Base-by-base conservation (phyloP, 345 rosid genomes). In the Draba incana region DNA sequence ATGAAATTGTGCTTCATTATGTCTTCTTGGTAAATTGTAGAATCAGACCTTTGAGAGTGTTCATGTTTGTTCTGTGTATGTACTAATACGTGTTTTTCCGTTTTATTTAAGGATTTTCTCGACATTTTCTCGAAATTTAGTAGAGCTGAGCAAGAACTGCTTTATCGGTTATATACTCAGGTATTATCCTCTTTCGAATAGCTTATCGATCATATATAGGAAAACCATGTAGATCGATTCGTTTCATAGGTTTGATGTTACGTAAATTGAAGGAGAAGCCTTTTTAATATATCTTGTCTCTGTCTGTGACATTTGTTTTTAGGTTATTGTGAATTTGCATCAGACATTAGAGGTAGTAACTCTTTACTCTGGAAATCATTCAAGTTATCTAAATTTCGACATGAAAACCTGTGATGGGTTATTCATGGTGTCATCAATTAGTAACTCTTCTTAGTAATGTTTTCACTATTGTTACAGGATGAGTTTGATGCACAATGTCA, bases 271-370 rank as follows among this genome's bases (percentile, higher is more conserved):
- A 16, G 37, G 30, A n/a, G 45, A 47, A 13, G 15, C 7, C n/a
- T 57, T 51, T 57, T 6, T 58, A 13, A 50, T 58, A 2, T 44
- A 16, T 44, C 13, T 62, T 6, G 49, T 59, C 10, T 30, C 42
- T 64, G 11, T 73, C 56, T 33, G 14, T 47, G 12, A 39, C 28
- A 30, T 75, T 60, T 75, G 74, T 51, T 77, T 79, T 55, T 86
- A 89, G 96, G 88, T 87, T 58, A 80, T 89, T 69, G 78, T 84
- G 38, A 83, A 84, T 64, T 79, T 89, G 89, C 91, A 87, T 78
- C 83, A 64, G 60, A 72, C 66, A 25, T 44, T 83, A 60, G 84
- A 83, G 96, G 96, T 89, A 28, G 20, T 20, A 82, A 62, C 3
- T 24, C 35, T 56, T 24, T 13, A 0, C 70, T 47, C 11, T 46